Conservation (phyloP, 2,329 filamentous ascomycete species). For the Calonectria henricotiae region DNA sequence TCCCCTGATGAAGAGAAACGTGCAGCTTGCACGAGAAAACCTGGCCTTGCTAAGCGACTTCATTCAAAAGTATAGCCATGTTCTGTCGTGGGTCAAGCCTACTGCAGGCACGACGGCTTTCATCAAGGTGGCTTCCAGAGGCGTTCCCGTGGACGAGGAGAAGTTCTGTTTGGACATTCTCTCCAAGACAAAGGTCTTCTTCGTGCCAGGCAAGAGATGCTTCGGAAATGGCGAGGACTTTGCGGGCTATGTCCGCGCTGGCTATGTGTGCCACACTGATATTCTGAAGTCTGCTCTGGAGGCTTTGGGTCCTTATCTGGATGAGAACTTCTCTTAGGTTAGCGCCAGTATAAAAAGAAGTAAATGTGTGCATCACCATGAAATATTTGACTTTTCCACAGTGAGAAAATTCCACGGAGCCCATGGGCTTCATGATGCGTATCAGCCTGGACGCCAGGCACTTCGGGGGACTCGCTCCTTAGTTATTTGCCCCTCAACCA, state of each 20-base stretch:
- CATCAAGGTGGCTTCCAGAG: conserved; percentile 14
- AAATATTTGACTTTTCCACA: too few species aligned
- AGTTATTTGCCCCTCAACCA: too few species aligned
- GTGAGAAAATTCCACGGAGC: too few species aligned
- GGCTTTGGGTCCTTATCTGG: conserved; percentile 40
- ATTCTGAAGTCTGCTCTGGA: conserved; percentile 23
- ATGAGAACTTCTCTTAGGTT: conserved; percentile 20
- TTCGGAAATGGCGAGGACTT: conserved; percentile 33
- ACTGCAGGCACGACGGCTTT: conserved; percentile 33
- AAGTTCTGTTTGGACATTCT: conserved; percentile 25
- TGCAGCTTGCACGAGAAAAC: conserved; percentile 26
- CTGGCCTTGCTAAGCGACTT: conserved; percentile 15
- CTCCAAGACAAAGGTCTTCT: conserved; percentile 24
- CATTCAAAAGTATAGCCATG: conserved; percentile 16
- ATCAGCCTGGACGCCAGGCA: too few species aligned
- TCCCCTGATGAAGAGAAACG: conserved; percentile 68
- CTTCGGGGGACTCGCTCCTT: too few species aligned
- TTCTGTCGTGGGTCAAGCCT: conserved; percentile 35
- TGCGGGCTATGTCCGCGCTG: conserved; percentile 31
- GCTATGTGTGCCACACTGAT: conserved; percentile 28
- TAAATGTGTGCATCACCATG: neutral
- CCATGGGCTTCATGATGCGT: too few species aligned
- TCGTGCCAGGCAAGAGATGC: conserved; percentile 29
- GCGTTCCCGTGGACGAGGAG: conserved; percentile 25
- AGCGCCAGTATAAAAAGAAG: neutral